Conservation (phyloP, 1,284 basidiomycete genomes). For the Naganishia liquefaciens region DNA sequence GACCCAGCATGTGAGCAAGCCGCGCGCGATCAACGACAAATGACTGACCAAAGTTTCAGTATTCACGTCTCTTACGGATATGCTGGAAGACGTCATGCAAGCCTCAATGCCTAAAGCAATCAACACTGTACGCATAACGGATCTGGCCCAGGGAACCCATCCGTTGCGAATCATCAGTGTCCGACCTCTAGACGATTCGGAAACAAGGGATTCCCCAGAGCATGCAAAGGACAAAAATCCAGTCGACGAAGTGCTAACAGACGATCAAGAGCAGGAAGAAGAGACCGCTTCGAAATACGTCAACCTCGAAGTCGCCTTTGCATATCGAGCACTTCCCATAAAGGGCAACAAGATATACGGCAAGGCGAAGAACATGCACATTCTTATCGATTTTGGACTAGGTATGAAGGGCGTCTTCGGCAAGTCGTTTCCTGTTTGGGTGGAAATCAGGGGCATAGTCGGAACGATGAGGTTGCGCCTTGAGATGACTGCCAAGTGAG, state of each 20-base stretch:
- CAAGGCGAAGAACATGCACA: slow-evolving; percentile 31
- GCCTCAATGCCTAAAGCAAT: slow-evolving; percentile 53
- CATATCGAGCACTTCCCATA: slow-evolving; percentile 37
- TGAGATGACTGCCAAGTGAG: slow-evolving; percentile 35
- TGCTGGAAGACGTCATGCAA: slow-evolving; percentile 57
- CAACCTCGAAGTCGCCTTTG: slow-evolving; percentile 37
- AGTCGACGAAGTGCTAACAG: not conserved
- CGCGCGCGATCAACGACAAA: not conserved
- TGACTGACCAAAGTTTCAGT: slow-evolving; percentile 31
- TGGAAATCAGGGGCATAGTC: slow-evolving; percentile 36
- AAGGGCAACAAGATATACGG: slow-evolving; percentile 27
- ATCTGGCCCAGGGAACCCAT: slow-evolving; percentile 51
- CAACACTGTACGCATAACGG: slow-evolving; percentile 53
- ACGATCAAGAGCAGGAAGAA: slow-evolving; percentile 12
- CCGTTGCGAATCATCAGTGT: slow-evolving; percentile 53
- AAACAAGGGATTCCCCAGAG: slow-evolving; percentile 25
- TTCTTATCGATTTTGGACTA: slow-evolving; percentile 30
- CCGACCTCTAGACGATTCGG: slow-evolving; percentile 49
- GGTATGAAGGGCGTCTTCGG: slow-evolving; percentile 28
- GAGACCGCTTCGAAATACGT: slow-evolving; percentile 33
- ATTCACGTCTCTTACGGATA: slow-evolving; percentile 51
- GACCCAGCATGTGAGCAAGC: slow-evolving; percentile 48
- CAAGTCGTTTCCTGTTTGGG: slow-evolving; percentile 35
- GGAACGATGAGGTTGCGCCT: slow-evolving; percentile 35
- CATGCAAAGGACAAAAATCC: slow-evolving; percentile 10